Percentiles rank a stretch among this genome's conserved stretches.
phyloP scores from a whole-genome alignment of 2,329 filamentous ascomycete genomes.

The Aspergillus amoenus region DNA sequence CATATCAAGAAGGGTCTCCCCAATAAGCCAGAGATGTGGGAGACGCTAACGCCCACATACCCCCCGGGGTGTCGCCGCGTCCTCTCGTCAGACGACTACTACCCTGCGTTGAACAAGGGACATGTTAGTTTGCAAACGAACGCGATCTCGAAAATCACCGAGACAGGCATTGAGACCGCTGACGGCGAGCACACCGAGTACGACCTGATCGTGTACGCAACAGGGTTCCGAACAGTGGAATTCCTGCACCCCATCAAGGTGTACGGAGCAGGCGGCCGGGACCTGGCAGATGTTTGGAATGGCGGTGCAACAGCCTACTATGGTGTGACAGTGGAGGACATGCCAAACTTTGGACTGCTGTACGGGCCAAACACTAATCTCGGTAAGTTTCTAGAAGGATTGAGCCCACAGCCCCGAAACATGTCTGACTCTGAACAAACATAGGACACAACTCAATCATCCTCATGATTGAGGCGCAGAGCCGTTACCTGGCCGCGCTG shows the following conservation, averaged over 20 bases:
- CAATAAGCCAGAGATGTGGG: constrained; percentile 51
- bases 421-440: background rate
- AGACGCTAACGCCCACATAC: constrained; percentile 55
- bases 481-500: constrained; percentile 53
- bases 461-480: constrained; percentile 62
- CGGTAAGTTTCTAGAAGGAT: constrained; percentile 15
- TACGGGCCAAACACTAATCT: constrained; percentile 60
- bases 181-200: constrained; percentile 45
- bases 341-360: constrained; percentile 59
- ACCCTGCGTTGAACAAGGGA: constrained; percentile 46
- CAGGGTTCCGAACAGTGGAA: constrained; percentile 59
- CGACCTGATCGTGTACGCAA: constrained; percentile 59
- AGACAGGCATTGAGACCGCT: constrained; percentile 48
- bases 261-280: constrained; percentile 44
- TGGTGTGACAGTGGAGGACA: constrained; percentile 51
- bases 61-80: constrained; percentile 56
- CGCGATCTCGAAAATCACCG: constrained; percentile 48
- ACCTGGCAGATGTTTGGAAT: constrained; percentile 55
- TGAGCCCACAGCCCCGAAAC: background rate
- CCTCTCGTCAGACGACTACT: constrained; percentile 58
- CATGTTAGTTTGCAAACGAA: constrained; percentile 55
- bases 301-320: constrained; percentile 52
- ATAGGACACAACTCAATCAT: constrained; percentile 57
- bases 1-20: constrained; percentile 51
- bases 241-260: constrained; percentile 60